phyloP scores from a whole-genome alignment of 352 stramenopile genomes.

The Halophytophthora polymorphica region DNA sequence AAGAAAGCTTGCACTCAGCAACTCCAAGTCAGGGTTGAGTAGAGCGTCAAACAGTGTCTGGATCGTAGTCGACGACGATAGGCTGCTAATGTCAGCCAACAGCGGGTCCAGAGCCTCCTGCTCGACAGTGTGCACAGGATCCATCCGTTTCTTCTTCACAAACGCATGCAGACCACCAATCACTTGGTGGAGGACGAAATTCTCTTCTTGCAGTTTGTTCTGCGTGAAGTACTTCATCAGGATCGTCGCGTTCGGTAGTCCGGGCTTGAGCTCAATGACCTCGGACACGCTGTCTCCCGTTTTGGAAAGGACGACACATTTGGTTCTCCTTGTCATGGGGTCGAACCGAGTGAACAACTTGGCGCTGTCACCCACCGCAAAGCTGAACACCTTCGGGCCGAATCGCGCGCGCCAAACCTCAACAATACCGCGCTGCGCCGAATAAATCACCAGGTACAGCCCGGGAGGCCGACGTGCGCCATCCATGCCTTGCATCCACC shows the following conservation, averaged over 20 bases:
- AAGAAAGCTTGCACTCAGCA: conserved; percentile 55
- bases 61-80: conserved; percentile 65
- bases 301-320: conserved; percentile 55
- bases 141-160: conserved; percentile 55
- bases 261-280: conserved; percentile 58
- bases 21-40: conserved; percentile 54
- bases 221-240: conserved; percentile 85
- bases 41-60: conserved; percentile 72
- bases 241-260: conserved; percentile 50
- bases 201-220: conserved; percentile 85
- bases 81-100: conserved; percentile 59
- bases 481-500: conserved; percentile 78
- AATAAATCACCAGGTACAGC: conserved; percentile 86
- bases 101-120: conserved; percentile 51
- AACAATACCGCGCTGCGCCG: conserved; percentile 74
- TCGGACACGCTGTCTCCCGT: conserved; percentile 32
- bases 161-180: conserved; percentile 69
- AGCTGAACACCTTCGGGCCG: conserved; percentile 67
- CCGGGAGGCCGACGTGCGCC: conserved; percentile 38
- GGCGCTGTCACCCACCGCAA: conserved; percentile 64
- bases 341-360: conserved; percentile 66
- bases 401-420: conserved; percentile 82
- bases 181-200: conserved; percentile 82
- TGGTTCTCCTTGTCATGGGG: conserved; percentile 25
- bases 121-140: conserved; percentile 37